Conservation (phyloP, 106 monocot species). For the Xerophyta viscosa region DNA sequence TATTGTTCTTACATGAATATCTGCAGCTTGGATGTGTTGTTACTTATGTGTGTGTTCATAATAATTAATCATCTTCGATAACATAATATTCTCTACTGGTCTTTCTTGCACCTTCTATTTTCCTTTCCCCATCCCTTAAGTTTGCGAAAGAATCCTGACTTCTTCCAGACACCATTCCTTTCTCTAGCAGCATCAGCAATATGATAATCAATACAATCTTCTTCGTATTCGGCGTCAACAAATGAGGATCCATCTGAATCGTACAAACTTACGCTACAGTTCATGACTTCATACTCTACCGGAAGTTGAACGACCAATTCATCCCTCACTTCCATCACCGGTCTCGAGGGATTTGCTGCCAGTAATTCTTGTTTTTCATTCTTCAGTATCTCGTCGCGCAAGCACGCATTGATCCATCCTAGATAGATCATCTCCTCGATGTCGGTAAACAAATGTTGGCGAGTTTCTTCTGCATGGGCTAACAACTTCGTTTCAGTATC, state of each 20-base stretch:
- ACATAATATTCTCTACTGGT: background rate
- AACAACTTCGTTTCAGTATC: slow-evolving; percentile 7
- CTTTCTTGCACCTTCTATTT: slow-evolving; percentile 23
- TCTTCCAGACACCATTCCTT: background rate
- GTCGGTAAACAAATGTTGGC: slow-evolving; percentile 22
- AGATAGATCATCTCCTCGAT: slow-evolving; percentile 53
- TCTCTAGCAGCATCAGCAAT: background rate
- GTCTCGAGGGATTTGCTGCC: background rate
- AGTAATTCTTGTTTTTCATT: slow-evolving; percentile 7
- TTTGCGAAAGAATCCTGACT: slow-evolving; percentile 29
- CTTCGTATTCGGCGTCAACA: background rate
- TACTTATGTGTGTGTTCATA: too few relatives aligned
- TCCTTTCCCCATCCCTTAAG: slow-evolving; percentile 36
- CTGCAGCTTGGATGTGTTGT: too few relatives aligned
- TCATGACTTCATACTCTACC: background rate
- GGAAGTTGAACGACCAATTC: slow-evolving; percentile 15
- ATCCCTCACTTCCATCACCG: background rate
- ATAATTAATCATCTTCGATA: background rate
- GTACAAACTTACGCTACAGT: slow-evolving; percentile 9
- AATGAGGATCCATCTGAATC: background rate
- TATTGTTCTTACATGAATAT: too few relatives aligned
- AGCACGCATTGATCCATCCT: slow-evolving; percentile 34
- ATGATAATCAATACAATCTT: slow-evolving; percentile 1
- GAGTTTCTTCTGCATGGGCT: slow-evolving; percentile 18
- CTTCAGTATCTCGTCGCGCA: slow-evolving; percentile 23